Conservation (phyloP, 1,284 basidiomycete species). For the Ganoderma leucocontextum region DNA sequence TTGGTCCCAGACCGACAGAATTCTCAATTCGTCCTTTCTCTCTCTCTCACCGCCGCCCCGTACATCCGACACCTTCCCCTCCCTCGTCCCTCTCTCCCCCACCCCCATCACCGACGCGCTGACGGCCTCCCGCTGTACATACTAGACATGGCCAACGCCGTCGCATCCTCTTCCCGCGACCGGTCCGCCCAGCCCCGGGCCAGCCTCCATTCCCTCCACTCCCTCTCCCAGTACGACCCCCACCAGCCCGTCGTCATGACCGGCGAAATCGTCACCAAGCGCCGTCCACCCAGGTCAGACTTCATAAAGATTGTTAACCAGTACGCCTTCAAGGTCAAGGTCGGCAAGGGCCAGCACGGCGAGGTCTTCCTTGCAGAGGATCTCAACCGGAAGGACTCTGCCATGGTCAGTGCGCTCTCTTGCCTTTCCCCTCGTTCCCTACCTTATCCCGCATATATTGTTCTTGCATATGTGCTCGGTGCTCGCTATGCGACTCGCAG, state of each 20-base stretch:
- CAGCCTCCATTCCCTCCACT: conserved; percentile 33
- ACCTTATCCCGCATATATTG: neutral
- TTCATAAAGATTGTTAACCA: conserved; percentile 74
- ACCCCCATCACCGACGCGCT: conserved; percentile 14
- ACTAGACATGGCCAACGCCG: conserved; percentile 35
- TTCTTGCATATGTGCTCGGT: neutral
- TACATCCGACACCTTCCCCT: conserved; percentile 12
- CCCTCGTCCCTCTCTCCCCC: conserved; percentile 17
- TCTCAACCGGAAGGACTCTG: conserved; percentile 49
- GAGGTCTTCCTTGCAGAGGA: conserved; percentile 80
- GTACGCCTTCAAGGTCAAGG: conserved; percentile 73
- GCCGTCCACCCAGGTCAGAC: conserved; percentile 6
- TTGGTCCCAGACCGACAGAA: neutral
- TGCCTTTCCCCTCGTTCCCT: conserved; percentile 7
- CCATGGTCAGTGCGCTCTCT: conserved; percentile 47
- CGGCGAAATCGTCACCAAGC: conserved; percentile 45
- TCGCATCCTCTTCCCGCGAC: conserved; percentile 32
- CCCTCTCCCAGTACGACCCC: conserved; percentile 26
- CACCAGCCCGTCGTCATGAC: conserved; percentile 66
- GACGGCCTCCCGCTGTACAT: conserved; percentile 31
- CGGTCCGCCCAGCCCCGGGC: conserved; percentile 24
- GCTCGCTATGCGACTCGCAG: conserved; percentile 46
- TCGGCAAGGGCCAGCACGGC: conserved; percentile 86
- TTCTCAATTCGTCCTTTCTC: neutral
- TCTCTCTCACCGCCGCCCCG: conserved; percentile 10